Evolutionary conservation across 2,329 filamentous ascomycete genomes (phyloP).

Genomic region (Trichoderma koningiopsis): DNA sequence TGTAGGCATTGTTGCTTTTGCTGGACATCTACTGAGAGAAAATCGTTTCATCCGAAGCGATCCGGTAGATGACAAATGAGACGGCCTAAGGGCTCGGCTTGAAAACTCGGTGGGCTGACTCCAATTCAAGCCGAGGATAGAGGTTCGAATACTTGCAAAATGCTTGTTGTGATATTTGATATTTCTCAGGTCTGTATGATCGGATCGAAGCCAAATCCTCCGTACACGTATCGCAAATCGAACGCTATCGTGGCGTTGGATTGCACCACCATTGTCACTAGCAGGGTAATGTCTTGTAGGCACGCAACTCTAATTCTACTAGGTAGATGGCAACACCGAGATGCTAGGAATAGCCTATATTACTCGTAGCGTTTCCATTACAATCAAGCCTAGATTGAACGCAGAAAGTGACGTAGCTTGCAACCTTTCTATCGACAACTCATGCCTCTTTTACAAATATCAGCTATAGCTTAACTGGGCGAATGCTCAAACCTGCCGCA

Average conservation of each 20-base stretch:
- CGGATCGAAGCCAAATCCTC: background rate
- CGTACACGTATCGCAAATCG: background rate
- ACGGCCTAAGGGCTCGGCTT: background rate
- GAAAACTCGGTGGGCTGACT: background rate
- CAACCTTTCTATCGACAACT: background rate
- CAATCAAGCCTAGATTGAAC: background rate
- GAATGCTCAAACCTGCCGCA: background rate
- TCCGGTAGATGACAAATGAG: conserved; percentile 9
- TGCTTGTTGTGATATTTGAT: background rate
- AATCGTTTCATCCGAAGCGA: background rate
- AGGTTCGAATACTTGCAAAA: background rate
- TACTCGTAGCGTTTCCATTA: too few species aligned
- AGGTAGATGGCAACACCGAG: background rate
- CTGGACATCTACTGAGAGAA: background rate
- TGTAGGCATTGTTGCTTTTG: background rate
- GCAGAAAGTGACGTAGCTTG: conserved; percentile 12
- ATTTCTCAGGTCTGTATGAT: background rate
- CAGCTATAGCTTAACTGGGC: background rate
- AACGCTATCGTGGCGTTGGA: background rate
- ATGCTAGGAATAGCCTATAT: background rate
- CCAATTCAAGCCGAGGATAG: background rate
- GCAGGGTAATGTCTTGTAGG: background rate
- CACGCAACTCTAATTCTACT: background rate
- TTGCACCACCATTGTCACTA: background rate
- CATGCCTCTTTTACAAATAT: background rate